phyloP scores from a whole-genome alignment of 371 early-diverging fungal species.

The Zychaea mexicana region DNA sequence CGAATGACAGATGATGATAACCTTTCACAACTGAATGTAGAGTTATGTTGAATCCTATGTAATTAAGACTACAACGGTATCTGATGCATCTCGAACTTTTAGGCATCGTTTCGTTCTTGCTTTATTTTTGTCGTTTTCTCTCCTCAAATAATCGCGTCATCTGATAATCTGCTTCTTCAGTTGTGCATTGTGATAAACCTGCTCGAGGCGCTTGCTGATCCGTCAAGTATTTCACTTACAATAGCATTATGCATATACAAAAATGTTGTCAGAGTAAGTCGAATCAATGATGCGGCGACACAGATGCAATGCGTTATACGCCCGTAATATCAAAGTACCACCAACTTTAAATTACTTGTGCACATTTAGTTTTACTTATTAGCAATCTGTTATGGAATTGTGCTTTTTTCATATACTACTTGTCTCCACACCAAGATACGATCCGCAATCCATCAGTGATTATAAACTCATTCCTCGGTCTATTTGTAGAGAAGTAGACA shows the following conservation, averaged over 20 bases:
- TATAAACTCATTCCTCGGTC: no score
- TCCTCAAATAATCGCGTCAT: no score
- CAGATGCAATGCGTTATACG: no score
- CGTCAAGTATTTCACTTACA: neutral
- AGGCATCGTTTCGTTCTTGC: neutral
- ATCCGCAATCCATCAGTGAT: no score
- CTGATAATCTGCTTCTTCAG: no score
- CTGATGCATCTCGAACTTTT: neutral
- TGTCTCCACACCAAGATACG: no score
- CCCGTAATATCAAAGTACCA: neutral
- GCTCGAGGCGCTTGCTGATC: neutral
- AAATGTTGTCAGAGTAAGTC: conserved; percentile 1
- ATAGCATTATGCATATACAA: neutral
- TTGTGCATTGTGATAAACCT: neutral
- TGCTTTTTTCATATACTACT: no score
- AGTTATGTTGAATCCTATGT: neutral
- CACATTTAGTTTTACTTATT: no score
- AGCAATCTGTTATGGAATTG: no score
- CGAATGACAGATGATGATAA: neutral
- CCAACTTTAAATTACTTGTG: neutral
- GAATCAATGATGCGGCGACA: no score
- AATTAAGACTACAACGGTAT: conserved; percentile 3
- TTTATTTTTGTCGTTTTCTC: no score
- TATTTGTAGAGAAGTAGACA: no score
- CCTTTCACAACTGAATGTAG: neutral